Percentiles rank a stretch among this genome's conserved stretches.
These are phyloP conservation scores for Pleurotus giganteus DNA, from an alignment of 768 basidiomycete genomes.

Conservation along the genomic window DNA sequence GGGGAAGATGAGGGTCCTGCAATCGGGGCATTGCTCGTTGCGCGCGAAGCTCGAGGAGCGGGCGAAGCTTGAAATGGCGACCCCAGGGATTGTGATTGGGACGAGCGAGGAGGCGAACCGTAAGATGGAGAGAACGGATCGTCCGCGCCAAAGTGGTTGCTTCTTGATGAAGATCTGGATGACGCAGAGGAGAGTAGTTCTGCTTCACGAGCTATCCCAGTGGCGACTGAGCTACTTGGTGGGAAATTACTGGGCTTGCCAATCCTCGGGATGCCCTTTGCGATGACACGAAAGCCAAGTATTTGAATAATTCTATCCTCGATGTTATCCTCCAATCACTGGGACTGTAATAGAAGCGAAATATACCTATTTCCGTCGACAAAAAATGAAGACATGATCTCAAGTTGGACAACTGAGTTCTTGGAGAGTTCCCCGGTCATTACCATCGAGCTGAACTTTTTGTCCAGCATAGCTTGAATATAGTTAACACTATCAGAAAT, in stretches of 20 bases:
- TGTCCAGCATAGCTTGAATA: background rate
- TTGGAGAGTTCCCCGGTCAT: background rate
- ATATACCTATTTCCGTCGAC: background rate
- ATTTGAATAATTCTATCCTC: background rate
- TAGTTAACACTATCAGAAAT: background rate
- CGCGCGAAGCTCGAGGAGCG: background rate
- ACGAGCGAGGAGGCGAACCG: background rate
- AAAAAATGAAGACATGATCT: background rate
- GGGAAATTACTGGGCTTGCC: background rate
- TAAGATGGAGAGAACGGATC: background rate
- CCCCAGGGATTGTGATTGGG: background rate
- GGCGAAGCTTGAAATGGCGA: background rate
- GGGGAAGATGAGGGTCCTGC: background rate
- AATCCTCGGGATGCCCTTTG: background rate
- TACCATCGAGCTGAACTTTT: background rate
- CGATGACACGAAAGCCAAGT: background rate
- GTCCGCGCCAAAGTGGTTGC: background rate
- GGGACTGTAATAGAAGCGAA: background rate
- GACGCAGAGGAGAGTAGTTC: background rate
- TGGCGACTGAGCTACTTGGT: constrained; percentile 1
- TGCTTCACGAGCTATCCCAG: constrained; percentile 6
- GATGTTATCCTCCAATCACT: background rate
- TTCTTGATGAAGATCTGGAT: background rate
- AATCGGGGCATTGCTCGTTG: background rate
- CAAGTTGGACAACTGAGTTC: background rate